Evolutionary conservation across 768 basidiomycete genomes (phyloP).

Genomic region (Pleurotus tuber-regium): DNA sequence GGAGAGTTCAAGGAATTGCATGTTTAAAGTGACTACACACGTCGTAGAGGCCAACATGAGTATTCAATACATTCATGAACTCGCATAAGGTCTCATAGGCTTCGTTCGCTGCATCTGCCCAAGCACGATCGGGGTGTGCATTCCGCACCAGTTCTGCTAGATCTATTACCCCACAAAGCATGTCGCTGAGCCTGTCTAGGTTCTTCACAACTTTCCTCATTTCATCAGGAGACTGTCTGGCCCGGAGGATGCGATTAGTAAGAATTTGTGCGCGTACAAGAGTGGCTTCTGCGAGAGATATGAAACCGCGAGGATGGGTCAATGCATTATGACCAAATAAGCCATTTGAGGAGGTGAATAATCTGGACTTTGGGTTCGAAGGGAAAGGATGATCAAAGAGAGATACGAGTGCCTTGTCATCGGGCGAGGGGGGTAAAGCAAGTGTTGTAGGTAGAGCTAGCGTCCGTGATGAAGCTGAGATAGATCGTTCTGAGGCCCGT

Average conservation of each 20-base stretch:
- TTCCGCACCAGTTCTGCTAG: conserved; percentile 92
- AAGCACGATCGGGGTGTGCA: conserved; percentile 82
- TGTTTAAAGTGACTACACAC: conserved; percentile 45
- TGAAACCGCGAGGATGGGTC: conserved; percentile 64
- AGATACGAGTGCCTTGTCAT: conserved; percentile 64
- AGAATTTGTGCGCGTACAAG: conserved; percentile 76
- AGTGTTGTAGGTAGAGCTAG: conserved; percentile 23
- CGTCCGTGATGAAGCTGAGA: conserved; percentile 13
- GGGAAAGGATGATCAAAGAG: conserved; percentile 68
- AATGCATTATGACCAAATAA: conserved; percentile 83
- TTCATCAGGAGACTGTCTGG: conserved; percentile 70
- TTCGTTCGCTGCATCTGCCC: conserved; percentile 82
- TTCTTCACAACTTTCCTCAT: conserved; percentile 90
- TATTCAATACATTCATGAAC: conserved; percentile 97
- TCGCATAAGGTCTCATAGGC: conserved; percentile 92
- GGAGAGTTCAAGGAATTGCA: conserved; percentile 11
- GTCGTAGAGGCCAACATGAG: conserved; percentile 85
- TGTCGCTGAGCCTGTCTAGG: conserved; percentile 92
- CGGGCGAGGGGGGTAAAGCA: conserved; percentile 56
- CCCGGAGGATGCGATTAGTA: conserved; percentile 79
- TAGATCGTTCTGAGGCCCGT: conserved; percentile 20
- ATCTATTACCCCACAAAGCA: conserved; percentile 95
- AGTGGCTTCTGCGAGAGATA: conserved; percentile 74
- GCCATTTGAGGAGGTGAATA: conserved; percentile 50
- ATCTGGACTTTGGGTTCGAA: conserved; percentile 37